phyloP scores from a whole-genome alignment of 83 land plant species.

The Picea abies region DNA sequence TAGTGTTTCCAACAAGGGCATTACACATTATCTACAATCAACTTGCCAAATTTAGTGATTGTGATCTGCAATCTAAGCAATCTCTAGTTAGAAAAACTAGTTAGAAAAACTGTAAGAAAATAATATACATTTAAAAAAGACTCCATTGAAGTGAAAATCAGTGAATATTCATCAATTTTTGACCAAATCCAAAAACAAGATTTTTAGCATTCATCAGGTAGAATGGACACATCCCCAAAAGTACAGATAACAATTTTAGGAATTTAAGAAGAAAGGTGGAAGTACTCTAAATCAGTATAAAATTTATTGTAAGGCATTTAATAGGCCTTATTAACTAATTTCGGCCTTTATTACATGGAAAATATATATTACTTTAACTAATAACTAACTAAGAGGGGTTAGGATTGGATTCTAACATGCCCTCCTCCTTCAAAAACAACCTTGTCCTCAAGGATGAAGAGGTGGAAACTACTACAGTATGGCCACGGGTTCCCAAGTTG shows the following conservation, averaged over 20 bases:
- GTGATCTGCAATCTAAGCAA: background rate
- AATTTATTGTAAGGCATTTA: too few relatives aligned
- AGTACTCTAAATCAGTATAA: background rate
- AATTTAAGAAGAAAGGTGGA: background rate
- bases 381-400: too few relatives aligned
- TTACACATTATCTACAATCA: background rate
- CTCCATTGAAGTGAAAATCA: background rate
- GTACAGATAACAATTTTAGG: background rate
- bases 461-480: too few relatives aligned
- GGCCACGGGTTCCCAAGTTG: too few relatives aligned
- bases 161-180: background rate
- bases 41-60: background rate
- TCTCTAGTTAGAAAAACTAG: slow-evolving; percentile 25
- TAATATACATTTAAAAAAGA: background rate
- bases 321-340: too few relatives aligned
- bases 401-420: too few relatives aligned
- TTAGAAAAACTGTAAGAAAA: background rate
- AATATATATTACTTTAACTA: too few relatives aligned
- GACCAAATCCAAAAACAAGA: slow-evolving; percentile 62
- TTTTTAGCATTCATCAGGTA: slow-evolving; percentile 47
- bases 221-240: slow-evolving; percentile 49
- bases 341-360: too few relatives aligned
- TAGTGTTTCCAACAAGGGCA: background rate
- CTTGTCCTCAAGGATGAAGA: too few relatives aligned
- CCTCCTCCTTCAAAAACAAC: too few relatives aligned